Evolutionary conservation across 352 stramenopile genomes (phyloP).

Genomic region (Pilasporangium apinafurcum): DNA sequence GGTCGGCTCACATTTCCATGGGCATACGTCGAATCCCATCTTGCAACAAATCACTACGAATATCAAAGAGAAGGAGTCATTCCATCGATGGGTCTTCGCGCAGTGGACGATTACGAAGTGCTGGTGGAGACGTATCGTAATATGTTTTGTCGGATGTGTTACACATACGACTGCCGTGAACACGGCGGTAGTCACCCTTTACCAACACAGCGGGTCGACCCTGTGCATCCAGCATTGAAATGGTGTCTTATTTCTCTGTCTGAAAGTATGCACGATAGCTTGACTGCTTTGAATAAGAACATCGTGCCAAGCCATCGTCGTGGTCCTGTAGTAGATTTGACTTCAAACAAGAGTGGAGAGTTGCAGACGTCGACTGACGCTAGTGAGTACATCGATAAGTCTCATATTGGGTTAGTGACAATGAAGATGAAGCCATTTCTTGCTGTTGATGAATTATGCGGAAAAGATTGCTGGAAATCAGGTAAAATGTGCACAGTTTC

Average conservation of each 20-base stretch:
- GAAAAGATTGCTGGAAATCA: slow-evolving; percentile 2
- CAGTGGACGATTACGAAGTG: slow-evolving; percentile 15
- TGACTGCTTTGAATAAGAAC: background rate
- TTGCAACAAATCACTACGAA: background rate
- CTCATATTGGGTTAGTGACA: background rate
- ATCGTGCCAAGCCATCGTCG: slow-evolving; percentile 12
- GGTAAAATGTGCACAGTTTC: background rate
- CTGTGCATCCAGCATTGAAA: slow-evolving; percentile 1
- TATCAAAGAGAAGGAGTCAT: no score
- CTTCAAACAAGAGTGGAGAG: no score
- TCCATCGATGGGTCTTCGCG: slow-evolving; percentile 1
- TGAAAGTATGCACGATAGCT: no score
- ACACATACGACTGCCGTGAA: slow-evolving; percentile 57
- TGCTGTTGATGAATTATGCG: background rate
- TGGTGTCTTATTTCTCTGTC: no score
- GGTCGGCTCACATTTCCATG: slow-evolving; percentile 6
- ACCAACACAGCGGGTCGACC: slow-evolving; percentile 5
- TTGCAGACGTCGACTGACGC: slow-evolving; percentile 1
- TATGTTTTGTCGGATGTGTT: slow-evolving; percentile 57
- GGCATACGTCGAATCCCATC: slow-evolving; percentile 1
- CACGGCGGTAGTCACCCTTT: slow-evolving; percentile 26
- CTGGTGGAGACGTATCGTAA: slow-evolving; percentile 42
- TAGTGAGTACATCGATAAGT: slow-evolving; percentile 3
- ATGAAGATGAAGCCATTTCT: background rate
- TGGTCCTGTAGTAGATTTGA: slow-evolving; percentile 19